Evolutionary conservation across 2,329 filamentous ascomycete genomes (phyloP), one percentile per base, ranked within the genome.

Genomic region (Epichloe uncinata): DNA sequence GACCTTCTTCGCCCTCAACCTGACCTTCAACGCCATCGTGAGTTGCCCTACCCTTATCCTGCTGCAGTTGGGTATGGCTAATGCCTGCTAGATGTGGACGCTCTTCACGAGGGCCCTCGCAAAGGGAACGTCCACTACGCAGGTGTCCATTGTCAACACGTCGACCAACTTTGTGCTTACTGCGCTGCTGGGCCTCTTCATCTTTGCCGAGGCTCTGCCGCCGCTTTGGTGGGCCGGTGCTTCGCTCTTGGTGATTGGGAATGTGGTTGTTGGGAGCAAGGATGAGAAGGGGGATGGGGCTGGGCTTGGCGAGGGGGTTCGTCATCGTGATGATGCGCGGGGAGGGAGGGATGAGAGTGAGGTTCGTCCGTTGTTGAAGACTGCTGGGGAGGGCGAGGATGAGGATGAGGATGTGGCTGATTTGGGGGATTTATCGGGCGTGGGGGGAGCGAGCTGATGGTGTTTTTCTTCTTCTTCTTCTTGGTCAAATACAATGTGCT

Each of bases 91-190:
- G 66, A 91, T 91, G 86, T 91, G 86, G 86, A 81, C 83, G 0
- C 75, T 91, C 45, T 91, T 90, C 69, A 91, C 86, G 6, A 77
- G 79, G 46, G 86, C 86, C 48, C 76, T 91, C n/a, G 80, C 85
- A 0, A 75, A 78, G 16, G 84, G 85, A 13, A 76, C 78, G 51
- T 88, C 84, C 2, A 88, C 86, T 8, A 87, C 86, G 0, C 84
- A 87, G 60, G 86, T 90, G 45, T 84, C 80, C 56, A 84, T 91
- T 62, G 80, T 91, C 64, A 91, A 91, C 65, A 90, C 86, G 3
- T 87, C 84, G 13, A 75, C 84, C 50, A 91, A 91, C 68, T 91
- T 91, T 64, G 75, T 91, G 67, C 67, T 88, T 53, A 90, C 86
- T 0, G 86, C 86, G 7, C 55, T 90, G 6, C 70, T 90, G 18